Percentiles rank a stretch among this genome's conserved stretches.
Evolutionary conservation across 1,139 yeast genomes (phyloP).

Genomic region (Debaryomyces coudertii): DNA sequence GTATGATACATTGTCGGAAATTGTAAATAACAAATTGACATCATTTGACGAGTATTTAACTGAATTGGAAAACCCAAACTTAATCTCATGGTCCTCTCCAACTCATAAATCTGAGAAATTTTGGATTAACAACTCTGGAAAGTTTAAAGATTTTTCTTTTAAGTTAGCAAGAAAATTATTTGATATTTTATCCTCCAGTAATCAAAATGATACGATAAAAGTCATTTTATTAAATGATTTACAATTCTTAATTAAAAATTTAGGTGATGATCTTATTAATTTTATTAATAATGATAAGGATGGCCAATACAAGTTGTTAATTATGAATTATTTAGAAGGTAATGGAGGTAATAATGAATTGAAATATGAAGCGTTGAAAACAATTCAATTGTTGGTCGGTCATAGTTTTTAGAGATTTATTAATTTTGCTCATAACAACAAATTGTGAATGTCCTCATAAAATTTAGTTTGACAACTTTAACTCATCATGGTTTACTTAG

Average conservation of each 20-base stretch:
- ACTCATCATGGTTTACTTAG: background rate
- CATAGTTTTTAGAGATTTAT: conserved; percentile 39
- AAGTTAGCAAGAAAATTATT: conserved; percentile 61
- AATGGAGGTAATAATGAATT: conserved; percentile 76
- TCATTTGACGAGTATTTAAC: conserved; percentile 91
- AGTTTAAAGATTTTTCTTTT: conserved; percentile 80
- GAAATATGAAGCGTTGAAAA: conserved; percentile 91
- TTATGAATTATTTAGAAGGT: conserved; percentile 83
- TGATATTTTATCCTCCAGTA: conserved; percentile 35
- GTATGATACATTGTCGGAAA: conserved; percentile 62
- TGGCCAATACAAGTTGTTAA: conserved; percentile 61
- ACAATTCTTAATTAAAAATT: conserved; percentile 45
- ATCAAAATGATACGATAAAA: conserved; percentile 28
- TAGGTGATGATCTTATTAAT: conserved; percentile 67
- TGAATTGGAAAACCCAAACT: conserved; percentile 77
- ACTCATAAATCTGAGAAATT: conserved; percentile 86
- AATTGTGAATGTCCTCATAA: background rate
- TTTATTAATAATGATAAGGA: conserved; percentile 67
- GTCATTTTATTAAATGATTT: conserved; percentile 59
- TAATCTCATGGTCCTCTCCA: conserved; percentile 84
- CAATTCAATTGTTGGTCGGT: conserved; percentile 90
- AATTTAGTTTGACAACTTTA: background rate
- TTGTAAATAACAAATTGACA: conserved; percentile 72
- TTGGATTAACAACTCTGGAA: conserved; percentile 81
- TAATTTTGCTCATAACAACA: background rate